Evolutionary conservation across 805 yeast species (phyloP).

Genomic region (Candida sithepensis): DNA sequence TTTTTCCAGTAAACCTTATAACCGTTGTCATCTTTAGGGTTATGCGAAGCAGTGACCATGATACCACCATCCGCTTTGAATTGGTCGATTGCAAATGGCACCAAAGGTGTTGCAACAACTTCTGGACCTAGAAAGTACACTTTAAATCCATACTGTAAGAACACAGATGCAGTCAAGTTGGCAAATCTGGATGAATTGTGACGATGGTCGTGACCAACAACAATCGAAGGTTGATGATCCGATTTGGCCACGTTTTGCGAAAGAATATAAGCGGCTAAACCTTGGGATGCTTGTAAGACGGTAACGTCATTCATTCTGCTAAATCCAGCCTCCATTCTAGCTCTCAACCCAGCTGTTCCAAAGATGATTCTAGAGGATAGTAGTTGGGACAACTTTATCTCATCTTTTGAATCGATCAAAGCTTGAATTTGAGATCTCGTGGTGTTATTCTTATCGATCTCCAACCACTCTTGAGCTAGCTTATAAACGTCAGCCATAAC

Average conservation of each 20-base stretch:
- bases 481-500: constrained; percentile 1
- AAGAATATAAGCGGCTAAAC: constrained; percentile 54
- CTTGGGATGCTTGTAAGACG: constrained; percentile 86
- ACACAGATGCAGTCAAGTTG: constrained; percentile 70
- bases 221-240: constrained; percentile 38
- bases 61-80: constrained; percentile 72
- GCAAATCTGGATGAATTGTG: constrained; percentile 79
- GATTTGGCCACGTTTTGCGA: constrained; percentile 27
- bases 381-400: constrained; percentile 46
- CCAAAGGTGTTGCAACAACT: constrained; percentile 81
- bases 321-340: constrained; percentile 89
- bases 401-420: constrained; percentile 37
- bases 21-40: constrained; percentile 85
- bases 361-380: constrained; percentile 64
- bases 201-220: constrained; percentile 91
- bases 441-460: constrained; percentile 31
- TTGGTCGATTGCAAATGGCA: constrained; percentile 77
- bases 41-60: constrained; percentile 90
- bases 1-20: constrained; percentile 91
- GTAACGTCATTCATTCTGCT: constrained; percentile 86
- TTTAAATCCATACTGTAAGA: constrained; percentile 60
- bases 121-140: constrained; percentile 59
- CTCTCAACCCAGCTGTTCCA: constrained; percentile 92
- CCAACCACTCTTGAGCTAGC: constrained; percentile 37
- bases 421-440: constrained; percentile 54